These are phyloP conservation scores for Melampsora americana DNA, from an alignment of 1,284 basidiomycete genomes.

Conservation along the genomic window DNA sequence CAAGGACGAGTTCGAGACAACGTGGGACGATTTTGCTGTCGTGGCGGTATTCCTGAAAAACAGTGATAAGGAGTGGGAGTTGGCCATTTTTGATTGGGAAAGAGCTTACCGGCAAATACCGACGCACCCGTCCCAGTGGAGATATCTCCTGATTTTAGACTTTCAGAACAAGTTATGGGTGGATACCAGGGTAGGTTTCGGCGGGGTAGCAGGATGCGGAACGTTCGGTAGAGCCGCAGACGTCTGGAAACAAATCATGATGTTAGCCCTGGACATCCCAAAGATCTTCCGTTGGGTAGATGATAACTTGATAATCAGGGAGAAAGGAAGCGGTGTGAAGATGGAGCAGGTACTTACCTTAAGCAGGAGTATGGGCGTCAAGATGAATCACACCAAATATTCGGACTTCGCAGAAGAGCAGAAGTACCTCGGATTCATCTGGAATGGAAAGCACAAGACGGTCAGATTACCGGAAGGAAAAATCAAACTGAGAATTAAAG, in stretches of 20 bases:
- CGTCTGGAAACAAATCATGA: not conserved
- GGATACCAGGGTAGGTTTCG: not conserved
- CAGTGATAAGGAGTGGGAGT: no score
- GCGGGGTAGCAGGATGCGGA: not conserved
- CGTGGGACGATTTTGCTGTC: no score
- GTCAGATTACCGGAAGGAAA: not conserved
- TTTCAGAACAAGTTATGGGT: not conserved
- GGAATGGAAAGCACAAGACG: no score
- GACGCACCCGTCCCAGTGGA: slow-evolving; percentile 2
- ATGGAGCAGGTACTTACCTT: no score
- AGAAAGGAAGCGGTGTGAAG: no score
- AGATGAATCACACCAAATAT: no score
- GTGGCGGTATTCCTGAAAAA: no score
- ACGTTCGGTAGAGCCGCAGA: not conserved
- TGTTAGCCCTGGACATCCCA: not conserved
- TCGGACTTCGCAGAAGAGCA: no score
- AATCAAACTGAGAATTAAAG: not conserved
- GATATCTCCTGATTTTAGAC: not conserved
- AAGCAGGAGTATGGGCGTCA: no score
- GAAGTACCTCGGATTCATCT: no score
- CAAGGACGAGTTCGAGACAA: no score
- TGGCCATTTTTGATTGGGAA: slow-evolving; percentile 6
- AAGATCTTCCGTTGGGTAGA: not conserved
- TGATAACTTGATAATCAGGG: no score
- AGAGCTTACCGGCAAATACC: slow-evolving; percentile 7